Evolutionary conservation across 75 land plant genomes (phyloP).

Genomic region (Pinus albicaulis): DNA sequence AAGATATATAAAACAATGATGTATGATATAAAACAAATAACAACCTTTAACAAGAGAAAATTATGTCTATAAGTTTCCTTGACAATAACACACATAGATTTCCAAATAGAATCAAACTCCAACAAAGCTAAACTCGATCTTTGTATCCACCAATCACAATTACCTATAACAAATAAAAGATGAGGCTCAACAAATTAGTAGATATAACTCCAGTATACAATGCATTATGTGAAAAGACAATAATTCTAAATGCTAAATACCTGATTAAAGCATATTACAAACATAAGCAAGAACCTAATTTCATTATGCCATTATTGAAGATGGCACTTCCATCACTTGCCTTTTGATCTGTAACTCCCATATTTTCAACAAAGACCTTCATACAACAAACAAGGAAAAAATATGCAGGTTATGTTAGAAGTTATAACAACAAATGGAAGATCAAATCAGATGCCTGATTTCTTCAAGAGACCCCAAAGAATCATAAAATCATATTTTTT

Average conservation of each 20-base stretch:
- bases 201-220: background rate
- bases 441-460: too few species aligned
- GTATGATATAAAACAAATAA: background rate
- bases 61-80: slow-evolving; percentile 37
- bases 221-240: background rate
- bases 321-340: slow-evolving; percentile 17
- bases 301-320: slow-evolving; percentile 32
- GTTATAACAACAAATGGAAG: too few species aligned
- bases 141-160: slow-evolving; percentile 74
- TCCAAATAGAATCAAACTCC: slow-evolving; percentile 86
- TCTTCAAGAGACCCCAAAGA: too few species aligned
- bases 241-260: background rate
- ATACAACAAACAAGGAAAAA: background rate
- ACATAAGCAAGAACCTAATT: slow-evolving; percentile 46
- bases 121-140: slow-evolving; percentile 58
- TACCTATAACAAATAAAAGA: slow-evolving; percentile 31
- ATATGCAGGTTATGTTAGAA: too few species aligned
- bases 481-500: too few species aligned
- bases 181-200: background rate
- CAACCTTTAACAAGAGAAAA: slow-evolving; percentile 83
- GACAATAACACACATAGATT: slow-evolving; percentile 89
- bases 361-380: slow-evolving; percentile 85
- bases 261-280: background rate
- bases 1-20: too few species aligned
- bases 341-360: slow-evolving; percentile 74